These are phyloP conservation scores for Fusarium multiceps DNA, from an alignment of 2,329 filamentous ascomycete genomes.

Conservation along the genomic window DNA sequence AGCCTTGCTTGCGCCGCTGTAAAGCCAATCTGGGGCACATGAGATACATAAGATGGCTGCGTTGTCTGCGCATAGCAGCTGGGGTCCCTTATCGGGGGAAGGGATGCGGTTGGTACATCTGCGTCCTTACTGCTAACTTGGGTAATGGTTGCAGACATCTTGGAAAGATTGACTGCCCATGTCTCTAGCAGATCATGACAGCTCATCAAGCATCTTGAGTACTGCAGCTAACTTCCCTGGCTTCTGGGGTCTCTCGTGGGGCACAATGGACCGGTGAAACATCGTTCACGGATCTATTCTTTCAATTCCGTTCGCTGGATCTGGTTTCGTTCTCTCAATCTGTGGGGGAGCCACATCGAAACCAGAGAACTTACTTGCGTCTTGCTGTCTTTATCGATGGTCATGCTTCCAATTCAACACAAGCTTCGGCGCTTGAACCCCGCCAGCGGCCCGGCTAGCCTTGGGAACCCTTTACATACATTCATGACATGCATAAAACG, in stretches of 20 bases:
- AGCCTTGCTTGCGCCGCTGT: conserved; percentile 25
- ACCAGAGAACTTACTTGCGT: conserved; percentile 26
- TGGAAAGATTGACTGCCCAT: conserved; percentile 18
- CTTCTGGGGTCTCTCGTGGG: conserved; percentile 28
- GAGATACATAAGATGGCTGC: conserved; percentile 40
- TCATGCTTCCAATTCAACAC: conserved; percentile 37
- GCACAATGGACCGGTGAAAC: conserved; percentile 26
- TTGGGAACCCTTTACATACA: conserved; percentile 19
- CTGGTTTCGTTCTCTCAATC: conserved; percentile 17
- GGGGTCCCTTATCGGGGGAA: conserved; percentile 27
- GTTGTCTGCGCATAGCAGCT: conserved; percentile 20
- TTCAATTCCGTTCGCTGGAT: conserved; percentile 27
- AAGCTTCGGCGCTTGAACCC: conserved; percentile 30
- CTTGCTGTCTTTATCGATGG: conserved; percentile 32
- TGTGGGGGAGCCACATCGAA: conserved; percentile 10
- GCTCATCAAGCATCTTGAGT: conserved; percentile 38
- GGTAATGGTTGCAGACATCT: conserved; percentile 21
- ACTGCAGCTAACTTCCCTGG: conserved; percentile 34
- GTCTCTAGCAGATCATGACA: conserved; percentile 36
- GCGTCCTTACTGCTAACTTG: conserved; percentile 30
- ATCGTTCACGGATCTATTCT: conserved; percentile 9
- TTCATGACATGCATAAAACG: conserved; percentile 34
- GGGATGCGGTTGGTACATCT: conserved; percentile 21
- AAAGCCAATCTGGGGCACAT: conserved; percentile 37
- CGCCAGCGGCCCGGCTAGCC: conserved; percentile 41